A percentile compares a stretch with the other conserved stretches of the same genome.
Conservation (phyloP, 1,284 basidiomycete genomes). For the Marasmius fiardii region DNA sequence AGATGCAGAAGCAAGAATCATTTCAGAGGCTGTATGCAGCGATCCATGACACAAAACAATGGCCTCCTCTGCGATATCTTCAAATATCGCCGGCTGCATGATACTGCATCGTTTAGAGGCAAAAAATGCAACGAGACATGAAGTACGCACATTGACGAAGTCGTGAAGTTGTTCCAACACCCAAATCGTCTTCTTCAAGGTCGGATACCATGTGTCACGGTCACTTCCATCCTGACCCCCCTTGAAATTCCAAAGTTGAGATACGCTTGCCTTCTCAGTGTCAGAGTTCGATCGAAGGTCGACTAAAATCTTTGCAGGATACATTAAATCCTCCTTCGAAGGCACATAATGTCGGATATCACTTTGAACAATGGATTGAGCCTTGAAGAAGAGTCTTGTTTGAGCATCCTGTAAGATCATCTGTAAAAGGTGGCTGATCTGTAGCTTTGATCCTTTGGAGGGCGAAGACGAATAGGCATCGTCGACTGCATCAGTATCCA, state of each 20-base stretch:
- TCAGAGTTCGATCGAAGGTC: background rate
- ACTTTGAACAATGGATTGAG: constrained; percentile 83
- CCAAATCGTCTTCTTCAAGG: constrained; percentile 82
- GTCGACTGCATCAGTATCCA: constrained; percentile 38
- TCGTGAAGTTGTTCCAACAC: constrained; percentile 85
- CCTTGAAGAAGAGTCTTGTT: constrained; percentile 90
- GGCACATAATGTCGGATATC: constrained; percentile 84
- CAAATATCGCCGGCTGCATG: constrained; percentile 80
- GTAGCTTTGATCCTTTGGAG: constrained; percentile 19
- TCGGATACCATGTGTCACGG: constrained; percentile 87
- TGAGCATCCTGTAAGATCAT: constrained; percentile 94
- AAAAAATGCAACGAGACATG: background rate
- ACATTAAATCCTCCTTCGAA: constrained; percentile 76
- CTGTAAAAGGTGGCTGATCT: constrained; percentile 72
- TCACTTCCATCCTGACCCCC: constrained; percentile 35
- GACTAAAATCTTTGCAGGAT: constrained; percentile 59
- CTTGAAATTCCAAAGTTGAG: constrained; percentile 59
- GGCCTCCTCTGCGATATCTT: constrained; percentile 91
- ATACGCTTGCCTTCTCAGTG: constrained; percentile 63
- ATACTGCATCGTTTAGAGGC: background rate
- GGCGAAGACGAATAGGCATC: constrained; percentile 8
- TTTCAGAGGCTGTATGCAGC: constrained; percentile 65
- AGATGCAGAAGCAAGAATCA: constrained; percentile 39
- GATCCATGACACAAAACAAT: constrained; percentile 79
- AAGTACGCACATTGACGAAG: constrained; percentile 82